phyloP scores from a whole-genome alignment of 345 rosid genomes.

The Psidium friedrichsthalianum region DNA sequence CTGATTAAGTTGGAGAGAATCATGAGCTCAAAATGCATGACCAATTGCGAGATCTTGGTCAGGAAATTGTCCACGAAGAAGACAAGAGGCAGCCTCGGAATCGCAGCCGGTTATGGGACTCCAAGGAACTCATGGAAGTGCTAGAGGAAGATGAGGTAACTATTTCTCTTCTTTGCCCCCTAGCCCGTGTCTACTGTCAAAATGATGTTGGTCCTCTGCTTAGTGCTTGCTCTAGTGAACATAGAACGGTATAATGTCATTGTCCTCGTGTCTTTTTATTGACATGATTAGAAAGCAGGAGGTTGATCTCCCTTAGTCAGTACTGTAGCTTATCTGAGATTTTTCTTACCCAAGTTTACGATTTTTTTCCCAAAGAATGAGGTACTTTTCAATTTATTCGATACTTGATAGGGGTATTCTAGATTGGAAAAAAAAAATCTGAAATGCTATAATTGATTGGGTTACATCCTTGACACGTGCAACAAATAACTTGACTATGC shows the following conservation, averaged over 20 bases:
- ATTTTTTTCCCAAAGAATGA: background rate
- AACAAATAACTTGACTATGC: background rate
- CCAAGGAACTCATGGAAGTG: too few relatives aligned
- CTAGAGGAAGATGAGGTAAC: too few relatives aligned
- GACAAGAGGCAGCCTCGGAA: too few relatives aligned
- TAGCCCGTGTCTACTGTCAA: too few relatives aligned
- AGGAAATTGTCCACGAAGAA: too few relatives aligned
- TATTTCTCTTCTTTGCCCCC: too few relatives aligned
- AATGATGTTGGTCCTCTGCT: too few relatives aligned
- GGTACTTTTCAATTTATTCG: background rate
- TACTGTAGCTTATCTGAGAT: background rate
- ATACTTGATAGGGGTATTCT: background rate
- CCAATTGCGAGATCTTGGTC: too few relatives aligned
- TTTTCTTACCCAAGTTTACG: background rate
- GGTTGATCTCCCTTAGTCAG: background rate
- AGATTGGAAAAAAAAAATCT: background rate
- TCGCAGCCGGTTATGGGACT: too few relatives aligned
- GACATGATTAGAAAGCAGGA: background rate
- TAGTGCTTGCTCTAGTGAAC: background rate
- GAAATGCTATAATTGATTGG: background rate
- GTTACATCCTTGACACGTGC: background rate
- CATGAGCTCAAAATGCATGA: too few relatives aligned
- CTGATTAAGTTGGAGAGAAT: too few relatives aligned
- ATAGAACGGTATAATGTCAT: fast-evolving
- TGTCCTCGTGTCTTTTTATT: fast-evolving